Evolutionary conservation across 305 asterid species (phyloP).

Genomic region (Stenogyne calaminthoides): DNA sequence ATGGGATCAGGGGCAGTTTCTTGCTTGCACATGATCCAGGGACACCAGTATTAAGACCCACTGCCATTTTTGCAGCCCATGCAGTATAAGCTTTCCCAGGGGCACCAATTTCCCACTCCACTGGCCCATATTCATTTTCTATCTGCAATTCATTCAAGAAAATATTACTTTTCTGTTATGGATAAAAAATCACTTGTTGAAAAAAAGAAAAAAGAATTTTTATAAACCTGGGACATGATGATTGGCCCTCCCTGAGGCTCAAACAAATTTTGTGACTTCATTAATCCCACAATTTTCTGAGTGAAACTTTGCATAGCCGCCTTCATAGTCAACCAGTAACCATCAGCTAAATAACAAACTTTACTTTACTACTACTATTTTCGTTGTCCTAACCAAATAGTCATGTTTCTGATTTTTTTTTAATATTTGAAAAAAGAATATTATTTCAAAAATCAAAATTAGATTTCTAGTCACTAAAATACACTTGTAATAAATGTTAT

Average conservation of each 20-base stretch:
- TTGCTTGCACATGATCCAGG: slow-evolving; percentile 99
- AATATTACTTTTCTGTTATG: background rate
- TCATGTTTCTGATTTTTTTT: too few relatives aligned
- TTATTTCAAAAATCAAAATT: background rate
- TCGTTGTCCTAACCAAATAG: background rate
- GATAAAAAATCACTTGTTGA: background rate
- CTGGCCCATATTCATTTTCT: slow-evolving; percentile 91
- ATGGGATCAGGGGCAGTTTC: slow-evolving; percentile 86
- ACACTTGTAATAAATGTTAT: background rate
- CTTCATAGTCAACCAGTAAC: slow-evolving; percentile 40
- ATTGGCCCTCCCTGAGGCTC: slow-evolving; percentile 99
- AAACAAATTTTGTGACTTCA: slow-evolving; percentile 79
- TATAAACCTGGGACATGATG: slow-evolving; percentile 82
- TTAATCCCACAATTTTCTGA: slow-evolving; percentile 61
- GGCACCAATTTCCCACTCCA: slow-evolving; percentile 75
- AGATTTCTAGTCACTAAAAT: background rate
- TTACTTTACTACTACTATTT: too few relatives aligned
- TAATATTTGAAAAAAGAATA: too few relatives aligned
- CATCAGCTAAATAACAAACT: slow-evolving; percentile 9
- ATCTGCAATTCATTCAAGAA: slow-evolving; percentile 49
- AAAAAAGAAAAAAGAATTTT: background rate
- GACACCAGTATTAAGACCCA: slow-evolving; percentile 70
- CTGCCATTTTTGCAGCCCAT: slow-evolving; percentile 91
- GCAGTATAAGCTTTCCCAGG: slow-evolving; percentile 79
- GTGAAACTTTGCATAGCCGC: slow-evolving; percentile 89